phyloP scores from a whole-genome alignment of 2,329 filamentous ascomycete species.

The Aspergillus jensenii region DNA sequence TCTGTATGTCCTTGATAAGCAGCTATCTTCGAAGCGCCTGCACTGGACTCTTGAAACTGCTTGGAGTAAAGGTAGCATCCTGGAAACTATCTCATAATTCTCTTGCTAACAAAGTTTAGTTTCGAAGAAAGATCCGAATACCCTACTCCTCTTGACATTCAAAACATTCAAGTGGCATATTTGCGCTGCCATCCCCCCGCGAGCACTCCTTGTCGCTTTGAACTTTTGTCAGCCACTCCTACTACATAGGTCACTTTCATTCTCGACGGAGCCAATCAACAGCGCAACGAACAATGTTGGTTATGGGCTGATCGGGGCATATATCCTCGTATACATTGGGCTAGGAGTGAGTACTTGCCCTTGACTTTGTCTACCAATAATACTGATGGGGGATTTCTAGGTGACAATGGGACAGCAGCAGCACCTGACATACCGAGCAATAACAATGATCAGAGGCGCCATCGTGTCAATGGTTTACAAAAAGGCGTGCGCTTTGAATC shows the following conservation, averaged over 20 bases:
- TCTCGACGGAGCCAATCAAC: slow-evolving; percentile 30
- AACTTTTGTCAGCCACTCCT: slow-evolving; percentile 41
- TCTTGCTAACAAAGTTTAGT: slow-evolving; percentile 23
- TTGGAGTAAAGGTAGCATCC: slow-evolving; percentile 41
- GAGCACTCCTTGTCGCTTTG: slow-evolving; percentile 36
- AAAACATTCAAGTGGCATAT: slow-evolving; percentile 35
- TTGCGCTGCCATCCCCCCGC: slow-evolving; percentile 31
- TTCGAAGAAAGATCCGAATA: slow-evolving; percentile 24
- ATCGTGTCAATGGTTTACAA: slow-evolving; percentile 53
- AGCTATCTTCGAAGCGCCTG: slow-evolving; percentile 43
- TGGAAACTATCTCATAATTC: not conserved
- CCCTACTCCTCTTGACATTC: slow-evolving; percentile 31
- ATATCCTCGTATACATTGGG: slow-evolving; percentile 43
- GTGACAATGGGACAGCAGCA: slow-evolving; percentile 42
- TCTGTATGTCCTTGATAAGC: slow-evolving; percentile 47
- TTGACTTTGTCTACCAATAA: not conserved
- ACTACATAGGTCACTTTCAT: slow-evolving; percentile 37
- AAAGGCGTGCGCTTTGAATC: slow-evolving; percentile 35
- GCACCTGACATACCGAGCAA: slow-evolving; percentile 43
- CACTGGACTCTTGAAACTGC: slow-evolving; percentile 36
- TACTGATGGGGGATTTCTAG: slow-evolving; percentile 19
- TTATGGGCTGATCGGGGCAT: slow-evolving; percentile 47
- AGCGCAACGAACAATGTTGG: slow-evolving; percentile 34
- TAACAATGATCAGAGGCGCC: slow-evolving; percentile 45
- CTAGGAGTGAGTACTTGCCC: slow-evolving; percentile 36